A percentile compares a stretch with the other conserved stretches of the same genome.
Conservation (phyloP, 257 asterid species). For the Rhazya stricta region DNA sequence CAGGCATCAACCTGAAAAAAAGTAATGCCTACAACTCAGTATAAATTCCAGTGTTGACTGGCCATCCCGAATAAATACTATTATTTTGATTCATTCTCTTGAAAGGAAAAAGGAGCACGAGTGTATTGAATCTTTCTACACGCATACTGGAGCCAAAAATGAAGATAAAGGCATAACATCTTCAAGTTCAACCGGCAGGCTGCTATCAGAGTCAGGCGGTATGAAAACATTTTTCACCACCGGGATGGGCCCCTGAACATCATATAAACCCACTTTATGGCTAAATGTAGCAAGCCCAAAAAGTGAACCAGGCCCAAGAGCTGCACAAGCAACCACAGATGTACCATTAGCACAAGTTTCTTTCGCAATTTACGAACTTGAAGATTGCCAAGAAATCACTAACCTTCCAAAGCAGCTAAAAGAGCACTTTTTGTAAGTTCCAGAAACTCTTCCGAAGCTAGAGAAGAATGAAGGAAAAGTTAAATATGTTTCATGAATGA, state of each 20-base stretch:
- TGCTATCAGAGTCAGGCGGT: conserved; percentile 68
- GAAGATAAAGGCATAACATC: conserved; percentile 97
- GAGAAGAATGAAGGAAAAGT: conserved; percentile 29
- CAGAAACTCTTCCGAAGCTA: conserved; percentile 97
- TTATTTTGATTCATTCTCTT: not conserved
- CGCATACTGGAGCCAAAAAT: conserved; percentile 89
- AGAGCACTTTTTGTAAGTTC: conserved; percentile 97
- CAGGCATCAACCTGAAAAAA: conserved; percentile 81
- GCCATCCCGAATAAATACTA: not conserved
- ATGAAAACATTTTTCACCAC: conserved; percentile 89
- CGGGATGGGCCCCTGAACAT: conserved; percentile 98
- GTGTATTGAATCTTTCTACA: conserved; percentile 14
- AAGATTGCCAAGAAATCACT: conserved; percentile 19
- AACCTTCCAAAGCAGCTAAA: conserved; percentile 96
- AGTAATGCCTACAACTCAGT: conserved; percentile 14
- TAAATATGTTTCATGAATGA: conserved; percentile 18
- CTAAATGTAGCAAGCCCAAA: conserved; percentile 97
- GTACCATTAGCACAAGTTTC: conserved; percentile 16
- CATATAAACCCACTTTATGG: conserved; percentile 93
- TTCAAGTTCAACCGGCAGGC: conserved; percentile 74
- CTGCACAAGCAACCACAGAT: conserved; percentile 41
- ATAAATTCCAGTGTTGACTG: not conserved
- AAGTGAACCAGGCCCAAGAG: conserved; percentile 94
- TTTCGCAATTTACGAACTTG: not conserved
- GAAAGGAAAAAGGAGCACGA: conserved; percentile 9